Conservation (phyloP, 73 alveolate genomes). For the Symbiodinium pilosum region DNA sequence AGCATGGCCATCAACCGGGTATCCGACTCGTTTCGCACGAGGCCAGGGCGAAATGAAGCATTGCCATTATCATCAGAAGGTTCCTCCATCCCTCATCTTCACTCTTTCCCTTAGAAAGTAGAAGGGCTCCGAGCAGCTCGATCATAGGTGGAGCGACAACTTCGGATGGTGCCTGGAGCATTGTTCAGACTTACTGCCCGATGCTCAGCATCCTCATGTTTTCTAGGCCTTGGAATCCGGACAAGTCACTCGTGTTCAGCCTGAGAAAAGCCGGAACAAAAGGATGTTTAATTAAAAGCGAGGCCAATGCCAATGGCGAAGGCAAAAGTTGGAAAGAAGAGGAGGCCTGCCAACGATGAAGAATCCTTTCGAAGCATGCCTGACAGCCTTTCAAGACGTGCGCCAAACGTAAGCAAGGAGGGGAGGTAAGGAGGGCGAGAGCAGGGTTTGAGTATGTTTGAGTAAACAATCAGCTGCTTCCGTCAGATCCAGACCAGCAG, state of each 20-base stretch:
- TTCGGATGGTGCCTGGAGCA: conserved; percentile 77
- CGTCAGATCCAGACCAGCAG: not conserved
- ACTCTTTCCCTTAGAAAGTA: too few species aligned
- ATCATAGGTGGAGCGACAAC: conserved; percentile 81
- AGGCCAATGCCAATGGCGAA: not conserved
- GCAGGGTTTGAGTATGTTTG: too few species aligned
- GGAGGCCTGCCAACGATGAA: not conserved
- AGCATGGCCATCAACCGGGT: conserved; percentile 51
- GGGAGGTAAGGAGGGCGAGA: too few species aligned
- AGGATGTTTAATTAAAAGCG: not conserved
- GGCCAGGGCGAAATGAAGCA: not conserved
- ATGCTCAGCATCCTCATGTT: not conserved
- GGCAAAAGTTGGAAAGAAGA: not conserved
- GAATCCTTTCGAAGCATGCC: not conserved
- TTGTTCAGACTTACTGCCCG: conserved; percentile 37
- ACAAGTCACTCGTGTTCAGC: too few species aligned
- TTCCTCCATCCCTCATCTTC: not conserved
- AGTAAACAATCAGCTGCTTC: too few species aligned
- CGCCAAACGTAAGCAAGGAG: too few species aligned
- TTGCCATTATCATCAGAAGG: too few species aligned
- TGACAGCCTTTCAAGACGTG: too few species aligned
- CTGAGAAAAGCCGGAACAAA: not conserved
- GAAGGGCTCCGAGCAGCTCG: not conserved
- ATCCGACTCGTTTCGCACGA: conserved; percentile 63
- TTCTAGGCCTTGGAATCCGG: too few species aligned